phyloP scores from a whole-genome alignment of 83 land plant genomes.

The Isoetes engelmannii region DNA sequence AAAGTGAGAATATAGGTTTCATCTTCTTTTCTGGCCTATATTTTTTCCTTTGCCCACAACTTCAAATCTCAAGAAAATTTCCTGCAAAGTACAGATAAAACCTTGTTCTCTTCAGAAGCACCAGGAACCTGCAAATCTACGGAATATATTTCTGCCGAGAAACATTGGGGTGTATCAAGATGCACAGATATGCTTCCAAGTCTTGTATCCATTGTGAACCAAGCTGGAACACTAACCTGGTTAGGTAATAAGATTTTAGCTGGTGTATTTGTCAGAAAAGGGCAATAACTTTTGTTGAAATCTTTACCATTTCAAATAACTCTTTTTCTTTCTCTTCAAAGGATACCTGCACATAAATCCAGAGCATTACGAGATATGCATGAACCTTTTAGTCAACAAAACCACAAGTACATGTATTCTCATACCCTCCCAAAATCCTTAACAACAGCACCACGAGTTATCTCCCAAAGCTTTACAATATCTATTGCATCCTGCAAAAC shows the following conservation, averaged over 20 bases:
- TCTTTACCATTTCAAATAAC: slow-evolving; percentile 82
- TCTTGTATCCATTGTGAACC: slow-evolving; percentile 92
- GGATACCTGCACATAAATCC: slow-evolving; percentile 13
- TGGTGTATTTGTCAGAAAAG: background rate
- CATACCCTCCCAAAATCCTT: slow-evolving; percentile 77
- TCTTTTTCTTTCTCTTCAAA: slow-evolving; percentile 87
- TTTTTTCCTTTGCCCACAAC: too few species aligned
- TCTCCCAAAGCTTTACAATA: slow-evolving; percentile 90
- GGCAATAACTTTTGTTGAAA: background rate
- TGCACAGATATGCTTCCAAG: slow-evolving; percentile 91
- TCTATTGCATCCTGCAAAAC: slow-evolving; percentile 65
- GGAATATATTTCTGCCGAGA: slow-evolving; percentile 96
- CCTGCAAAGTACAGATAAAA: slow-evolving; percentile 7
- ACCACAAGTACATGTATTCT: background rate
- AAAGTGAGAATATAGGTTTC: too few species aligned
- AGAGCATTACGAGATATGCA: background rate
- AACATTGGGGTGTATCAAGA: slow-evolving; percentile 94
- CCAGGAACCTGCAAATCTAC: slow-evolving; percentile 70
- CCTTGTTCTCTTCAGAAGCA: slow-evolving; percentile 89
- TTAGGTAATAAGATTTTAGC: background rate
- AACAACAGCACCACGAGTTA: slow-evolving; percentile 70
- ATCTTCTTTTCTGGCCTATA: too few species aligned
- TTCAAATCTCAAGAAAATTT: too few species aligned
- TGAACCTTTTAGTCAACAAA: background rate
- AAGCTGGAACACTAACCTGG: slow-evolving; percentile 92